Evolutionary conservation across 2,329 filamentous ascomycete genomes (phyloP).

Genomic region (Knufia fluminis): DNA sequence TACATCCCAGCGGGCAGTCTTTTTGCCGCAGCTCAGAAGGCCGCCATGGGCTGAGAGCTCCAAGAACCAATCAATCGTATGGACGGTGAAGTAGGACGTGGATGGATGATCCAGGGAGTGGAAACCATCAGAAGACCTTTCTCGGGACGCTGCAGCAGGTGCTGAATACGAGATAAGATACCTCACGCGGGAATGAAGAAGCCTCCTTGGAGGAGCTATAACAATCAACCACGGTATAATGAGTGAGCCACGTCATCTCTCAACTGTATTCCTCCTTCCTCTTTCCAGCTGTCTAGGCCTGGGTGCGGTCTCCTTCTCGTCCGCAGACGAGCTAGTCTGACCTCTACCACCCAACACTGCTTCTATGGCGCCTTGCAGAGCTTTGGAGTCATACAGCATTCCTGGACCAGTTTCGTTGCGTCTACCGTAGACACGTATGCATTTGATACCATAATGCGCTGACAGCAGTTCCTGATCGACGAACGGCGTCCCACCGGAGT

Average conservation of each 20-base stretch:
- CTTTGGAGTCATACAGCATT: constrained; percentile 66
- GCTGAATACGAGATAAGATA: too few species aligned
- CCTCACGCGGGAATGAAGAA: too few species aligned
- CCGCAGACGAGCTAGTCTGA: not conserved
- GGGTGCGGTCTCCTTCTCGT: not conserved
- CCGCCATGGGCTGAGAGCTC: not conserved
- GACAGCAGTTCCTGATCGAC: constrained; percentile 19
- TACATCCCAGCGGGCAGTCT: not conserved
- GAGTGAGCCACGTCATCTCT: too few species aligned
- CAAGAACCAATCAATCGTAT: not conserved
- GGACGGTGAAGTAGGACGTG: too few species aligned
- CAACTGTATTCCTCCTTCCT: constrained; percentile 9
- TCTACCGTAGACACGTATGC: constrained; percentile 66
- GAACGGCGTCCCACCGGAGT: constrained; percentile 16
- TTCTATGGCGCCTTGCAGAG: constrained; percentile 64
- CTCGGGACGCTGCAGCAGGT: too few species aligned
- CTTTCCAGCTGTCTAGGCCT: not conserved
- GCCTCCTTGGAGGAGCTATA: too few species aligned
- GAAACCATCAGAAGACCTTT: too few species aligned
- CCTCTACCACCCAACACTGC: constrained; percentile 47
- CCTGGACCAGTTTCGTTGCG: constrained; percentile 40
- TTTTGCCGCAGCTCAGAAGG: not conserved
- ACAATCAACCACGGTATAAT: too few species aligned
- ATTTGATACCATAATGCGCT: constrained; percentile 48
- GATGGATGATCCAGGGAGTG: too few species aligned